These are phyloP conservation scores for Pavlovales sp. DNA, from an alignment of 208 protist species.

Conservation along the genomic window DNA sequence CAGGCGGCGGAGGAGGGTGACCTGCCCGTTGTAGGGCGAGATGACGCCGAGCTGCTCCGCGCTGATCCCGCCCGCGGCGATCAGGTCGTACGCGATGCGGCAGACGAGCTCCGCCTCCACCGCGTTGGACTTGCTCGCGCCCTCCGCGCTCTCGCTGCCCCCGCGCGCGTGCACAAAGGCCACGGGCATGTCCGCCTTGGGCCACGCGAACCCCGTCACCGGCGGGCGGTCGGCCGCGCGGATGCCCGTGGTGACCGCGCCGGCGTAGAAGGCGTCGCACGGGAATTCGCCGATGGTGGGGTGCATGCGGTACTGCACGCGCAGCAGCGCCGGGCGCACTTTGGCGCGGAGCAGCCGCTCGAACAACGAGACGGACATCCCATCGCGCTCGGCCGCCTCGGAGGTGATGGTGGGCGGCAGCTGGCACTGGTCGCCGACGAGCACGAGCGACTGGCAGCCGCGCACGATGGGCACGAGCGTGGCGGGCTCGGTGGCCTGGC, in stretches of 20 bases:
- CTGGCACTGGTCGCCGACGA: constrained; percentile 59
- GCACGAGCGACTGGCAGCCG: constrained; percentile 32
- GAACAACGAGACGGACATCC: constrained; percentile 57
- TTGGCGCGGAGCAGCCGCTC: constrained; percentile 51
- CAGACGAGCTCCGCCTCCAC: background rate
- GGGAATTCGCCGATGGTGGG: constrained; percentile 51
- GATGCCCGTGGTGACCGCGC: constrained; percentile 34
- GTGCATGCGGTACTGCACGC: constrained; percentile 64
- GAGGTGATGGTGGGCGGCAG: constrained; percentile 60
- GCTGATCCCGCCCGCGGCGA: constrained; percentile 1
- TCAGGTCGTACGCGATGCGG: background rate
- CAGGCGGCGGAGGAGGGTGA: constrained; percentile 35
- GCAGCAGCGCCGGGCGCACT: constrained; percentile 36
- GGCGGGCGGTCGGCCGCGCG: constrained; percentile 7
- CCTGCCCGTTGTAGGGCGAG: constrained; percentile 55
- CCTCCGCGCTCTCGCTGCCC: background rate
- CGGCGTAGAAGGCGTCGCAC: constrained; percentile 49
- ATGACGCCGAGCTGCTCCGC: constrained; percentile 56
- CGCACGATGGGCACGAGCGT: constrained; percentile 46
- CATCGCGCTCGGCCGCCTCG: constrained; percentile 8
- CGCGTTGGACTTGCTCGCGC: background rate
- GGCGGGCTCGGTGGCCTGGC: constrained; percentile 75
- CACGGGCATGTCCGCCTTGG: constrained; percentile 15
- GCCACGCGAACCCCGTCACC: constrained; percentile 36
- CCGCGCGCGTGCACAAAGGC: constrained; percentile 30